A percentile compares a stretch with the other conserved stretches of the same genome.
phyloP scores from a whole-genome alignment of 1,284 basidiomycete genomes.

The Puccinia triticina region DNA sequence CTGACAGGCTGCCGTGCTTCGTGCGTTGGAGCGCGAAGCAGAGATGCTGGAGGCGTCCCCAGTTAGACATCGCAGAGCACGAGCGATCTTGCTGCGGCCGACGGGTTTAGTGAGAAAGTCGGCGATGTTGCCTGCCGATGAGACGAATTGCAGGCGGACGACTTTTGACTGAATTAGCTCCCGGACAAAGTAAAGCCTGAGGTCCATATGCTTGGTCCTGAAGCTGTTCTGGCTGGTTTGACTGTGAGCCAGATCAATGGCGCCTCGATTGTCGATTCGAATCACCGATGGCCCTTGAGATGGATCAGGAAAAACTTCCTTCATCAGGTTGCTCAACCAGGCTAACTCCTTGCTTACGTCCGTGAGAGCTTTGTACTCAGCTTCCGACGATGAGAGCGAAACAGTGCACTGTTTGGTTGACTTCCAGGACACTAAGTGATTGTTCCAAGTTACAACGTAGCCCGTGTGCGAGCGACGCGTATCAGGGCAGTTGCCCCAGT shows the following conservation, averaged over 20 bases:
- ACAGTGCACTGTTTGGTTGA: neutral
- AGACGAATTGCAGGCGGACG: neutral
- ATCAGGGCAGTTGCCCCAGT: slow-evolving; percentile 12
- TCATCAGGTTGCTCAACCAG: neutral
- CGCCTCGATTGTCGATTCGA: neutral
- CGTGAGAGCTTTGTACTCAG: neutral
- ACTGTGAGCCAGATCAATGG: too few relatives aligned
- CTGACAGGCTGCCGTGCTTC: too few relatives aligned
- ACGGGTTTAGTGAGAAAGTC: neutral
- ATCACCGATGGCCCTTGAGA: neutral
- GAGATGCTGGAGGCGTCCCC: too few relatives aligned
- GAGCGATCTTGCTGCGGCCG: too few relatives aligned
- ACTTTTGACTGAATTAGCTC: neutral
- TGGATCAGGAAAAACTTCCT: neutral
- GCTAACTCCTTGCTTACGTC: neutral
- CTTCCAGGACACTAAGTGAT: neutral
- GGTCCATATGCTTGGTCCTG: neutral
- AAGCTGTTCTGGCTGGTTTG: neutral
- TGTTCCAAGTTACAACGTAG: neutral
- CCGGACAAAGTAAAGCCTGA: neutral
- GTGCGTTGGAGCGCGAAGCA: too few relatives aligned
- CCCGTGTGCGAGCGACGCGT: neutral
- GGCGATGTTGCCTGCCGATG: neutral
- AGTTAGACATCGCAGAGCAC: too few relatives aligned
- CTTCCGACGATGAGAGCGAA: neutral